Evolutionary conservation across 164 flowering plant genomes (phyloP).

Genomic region (Umbellularia californica): DNA sequence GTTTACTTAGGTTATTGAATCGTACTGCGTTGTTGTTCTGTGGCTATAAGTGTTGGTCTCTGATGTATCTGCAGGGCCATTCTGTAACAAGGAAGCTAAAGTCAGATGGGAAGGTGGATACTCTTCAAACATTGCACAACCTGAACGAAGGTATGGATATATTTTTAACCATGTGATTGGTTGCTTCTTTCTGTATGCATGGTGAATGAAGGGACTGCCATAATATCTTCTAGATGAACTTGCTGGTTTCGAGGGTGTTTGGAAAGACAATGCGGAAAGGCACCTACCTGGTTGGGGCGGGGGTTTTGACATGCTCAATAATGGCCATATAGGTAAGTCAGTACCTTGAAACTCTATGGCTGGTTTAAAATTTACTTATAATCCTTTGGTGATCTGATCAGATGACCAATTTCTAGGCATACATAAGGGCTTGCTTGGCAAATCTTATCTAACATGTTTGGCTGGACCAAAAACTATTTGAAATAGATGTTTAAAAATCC

Average conservation of each 20-base stretch:
- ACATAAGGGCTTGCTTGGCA: no score
- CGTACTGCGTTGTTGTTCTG: not conserved
- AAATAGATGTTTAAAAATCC: no score
- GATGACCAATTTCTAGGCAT: not conserved
- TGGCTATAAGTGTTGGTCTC: not conserved
- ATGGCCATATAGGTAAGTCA: conserved; percentile 29
- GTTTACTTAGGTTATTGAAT: not conserved
- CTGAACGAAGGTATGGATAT: conserved; percentile 59
- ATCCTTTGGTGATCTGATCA: not conserved
- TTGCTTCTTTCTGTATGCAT: not conserved
- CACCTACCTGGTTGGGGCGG: conserved; percentile 67
- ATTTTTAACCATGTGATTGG: not conserved
- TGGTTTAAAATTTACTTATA: not conserved
- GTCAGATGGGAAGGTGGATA: conserved; percentile 78
- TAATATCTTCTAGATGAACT: conserved; percentile 56
- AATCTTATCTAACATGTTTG: no score
- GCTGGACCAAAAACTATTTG: no score
- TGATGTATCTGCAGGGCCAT: conserved; percentile 57
- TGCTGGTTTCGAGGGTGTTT: conserved; percentile 59
- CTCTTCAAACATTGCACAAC: conserved; percentile 73
- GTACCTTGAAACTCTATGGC: not conserved
- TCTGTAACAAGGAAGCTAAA: conserved; percentile 72
- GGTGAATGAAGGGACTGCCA: not conserved
- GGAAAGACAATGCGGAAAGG: conserved; percentile 59
- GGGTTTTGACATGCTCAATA: conserved; percentile 15